Conservation (phyloP, 2,329 filamentous ascomycete species). For the Alternaria brassicicola region DNA sequence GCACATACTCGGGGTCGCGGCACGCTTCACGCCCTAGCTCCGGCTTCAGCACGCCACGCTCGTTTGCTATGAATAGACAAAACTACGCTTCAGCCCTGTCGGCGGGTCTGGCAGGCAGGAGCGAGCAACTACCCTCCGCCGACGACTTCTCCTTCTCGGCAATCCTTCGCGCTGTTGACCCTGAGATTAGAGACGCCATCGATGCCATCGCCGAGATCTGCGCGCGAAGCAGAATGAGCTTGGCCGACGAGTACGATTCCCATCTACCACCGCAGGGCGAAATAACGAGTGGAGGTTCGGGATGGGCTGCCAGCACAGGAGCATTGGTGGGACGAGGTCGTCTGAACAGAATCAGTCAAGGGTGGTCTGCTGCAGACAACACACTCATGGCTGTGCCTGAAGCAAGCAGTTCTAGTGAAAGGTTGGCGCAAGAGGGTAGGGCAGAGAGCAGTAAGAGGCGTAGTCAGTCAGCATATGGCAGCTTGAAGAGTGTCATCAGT, state of each 20-base stretch:
- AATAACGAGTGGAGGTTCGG: conserved; percentile 49
- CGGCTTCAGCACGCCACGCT: conserved; percentile 41
- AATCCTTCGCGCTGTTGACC: conserved; percentile 62
- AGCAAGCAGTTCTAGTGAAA: conserved; percentile 55
- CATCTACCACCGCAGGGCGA: conserved; percentile 67
- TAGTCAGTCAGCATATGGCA: conserved; percentile 47
- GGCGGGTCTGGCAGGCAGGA: conserved; percentile 37
- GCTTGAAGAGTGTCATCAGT: conserved; percentile 48
- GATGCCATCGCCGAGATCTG: conserved; percentile 69
- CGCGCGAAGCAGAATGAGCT: conserved; percentile 64
- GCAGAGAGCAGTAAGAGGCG: conserved; percentile 35
- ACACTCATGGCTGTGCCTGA: conserved; percentile 56
- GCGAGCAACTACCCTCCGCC: conserved; percentile 51
- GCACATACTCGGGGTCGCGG: conserved; percentile 48
- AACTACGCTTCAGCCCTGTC: conserved; percentile 37
- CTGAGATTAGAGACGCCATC: conserved; percentile 63
- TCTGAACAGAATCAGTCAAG: conserved; percentile 40
- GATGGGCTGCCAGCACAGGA: conserved; percentile 39
- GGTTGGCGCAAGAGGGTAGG: conserved; percentile 41
- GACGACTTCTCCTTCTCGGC: conserved; percentile 63
- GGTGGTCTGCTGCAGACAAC: conserved; percentile 46
- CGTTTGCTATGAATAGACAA: conserved; percentile 40
- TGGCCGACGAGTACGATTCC: conserved; percentile 67
- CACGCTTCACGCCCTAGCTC: conserved; percentile 44
- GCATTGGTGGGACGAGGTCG: conserved; percentile 40